These are phyloP conservation scores for Arthrobotrys megalospora DNA, from an alignment of 2,329 filamentous ascomycete genomes.

Conservation along the genomic window DNA sequence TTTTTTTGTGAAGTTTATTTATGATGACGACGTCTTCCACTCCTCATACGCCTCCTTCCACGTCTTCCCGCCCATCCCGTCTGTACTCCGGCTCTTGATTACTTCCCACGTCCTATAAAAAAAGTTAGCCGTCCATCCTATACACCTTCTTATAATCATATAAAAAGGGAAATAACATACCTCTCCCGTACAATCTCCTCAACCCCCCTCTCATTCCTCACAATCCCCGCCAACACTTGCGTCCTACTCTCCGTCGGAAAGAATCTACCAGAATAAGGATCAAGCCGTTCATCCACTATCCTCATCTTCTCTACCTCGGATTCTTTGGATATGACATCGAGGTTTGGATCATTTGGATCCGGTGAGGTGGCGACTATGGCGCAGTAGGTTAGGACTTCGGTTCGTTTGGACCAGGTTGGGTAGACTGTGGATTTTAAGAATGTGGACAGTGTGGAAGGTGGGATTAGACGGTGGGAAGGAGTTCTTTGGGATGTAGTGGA, in stretches of 20 bases:
- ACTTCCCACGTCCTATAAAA: constrained; percentile 53
- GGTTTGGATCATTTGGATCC: constrained; percentile 88
- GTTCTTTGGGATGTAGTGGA: constrained; percentile 77
- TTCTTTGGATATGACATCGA: constrained; percentile 78
- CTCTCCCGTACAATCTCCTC: constrained; percentile 84
- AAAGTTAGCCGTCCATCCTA: not conserved
- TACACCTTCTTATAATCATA: too few species aligned
- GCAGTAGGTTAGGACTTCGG: constrained; percentile 90
- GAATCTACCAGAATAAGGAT: constrained; percentile 90
- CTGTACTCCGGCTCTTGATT: constrained; percentile 40
- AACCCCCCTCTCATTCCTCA: constrained; percentile 82
- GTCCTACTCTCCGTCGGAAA: constrained; percentile 85
- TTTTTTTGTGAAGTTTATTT: not conserved
- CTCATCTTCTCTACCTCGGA: constrained; percentile 78
- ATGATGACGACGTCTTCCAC: constrained; percentile 40
- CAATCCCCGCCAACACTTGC: constrained; percentile 80
- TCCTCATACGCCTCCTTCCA: constrained; percentile 51
- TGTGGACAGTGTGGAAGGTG: constrained; percentile 74
- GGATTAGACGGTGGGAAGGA: constrained; percentile 72
- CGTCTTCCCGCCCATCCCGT: constrained; percentile 49
- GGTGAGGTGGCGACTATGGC: constrained; percentile 87
- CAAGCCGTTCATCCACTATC: constrained; percentile 87
- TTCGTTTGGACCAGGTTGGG: constrained; percentile 86
- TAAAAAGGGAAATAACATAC: constrained; percentile 39
- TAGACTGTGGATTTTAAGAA: constrained; percentile 88